Evolutionary conservation across 192 early-diverging fungal species (phyloP).

Genomic region (Cladochytrium replicatum): DNA sequence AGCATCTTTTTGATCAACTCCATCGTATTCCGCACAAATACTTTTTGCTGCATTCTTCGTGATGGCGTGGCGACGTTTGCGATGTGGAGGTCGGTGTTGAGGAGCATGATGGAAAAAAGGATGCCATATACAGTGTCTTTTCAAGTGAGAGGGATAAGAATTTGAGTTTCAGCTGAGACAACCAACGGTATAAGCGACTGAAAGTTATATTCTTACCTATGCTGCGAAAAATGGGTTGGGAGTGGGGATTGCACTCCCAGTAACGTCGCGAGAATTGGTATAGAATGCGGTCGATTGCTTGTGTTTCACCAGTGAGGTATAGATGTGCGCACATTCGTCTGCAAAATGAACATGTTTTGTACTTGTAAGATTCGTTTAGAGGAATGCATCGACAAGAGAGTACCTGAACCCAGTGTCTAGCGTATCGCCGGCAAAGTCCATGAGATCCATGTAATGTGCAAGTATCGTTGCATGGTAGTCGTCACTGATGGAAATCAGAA

Average conservation of each 20-base stretch:
- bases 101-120: conserved; percentile 71
- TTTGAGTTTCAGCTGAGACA: no score
- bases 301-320: conserved; percentile 81
- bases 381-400: neutral
- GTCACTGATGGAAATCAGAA: conserved; percentile 13
- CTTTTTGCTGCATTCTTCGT: conserved; percentile 51
- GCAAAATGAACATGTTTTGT: no score
- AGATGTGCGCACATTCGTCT: conserved; percentile 64
- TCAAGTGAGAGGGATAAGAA: conserved; percentile 17
- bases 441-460: conserved; percentile 63
- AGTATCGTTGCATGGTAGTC: conserved; percentile 41
- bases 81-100: conserved; percentile 90
- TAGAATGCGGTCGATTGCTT: conserved; percentile 85
- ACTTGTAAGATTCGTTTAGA: neutral
- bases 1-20: neutral
- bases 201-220: conserved; percentile 24
- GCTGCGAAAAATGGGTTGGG: conserved; percentile 12
- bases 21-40: neutral
- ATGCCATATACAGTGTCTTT: conserved; percentile 79
- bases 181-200: no score
- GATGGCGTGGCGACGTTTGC: conserved; percentile 45
- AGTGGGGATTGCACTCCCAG: conserved; percentile 68
- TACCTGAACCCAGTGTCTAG: conserved; percentile 73
- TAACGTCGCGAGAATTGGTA: conserved; percentile 73
- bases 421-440: conserved; percentile 57